Conservation (phyloP, 345 rosid genomes). For the Hypericum androsaemum region DNA sequence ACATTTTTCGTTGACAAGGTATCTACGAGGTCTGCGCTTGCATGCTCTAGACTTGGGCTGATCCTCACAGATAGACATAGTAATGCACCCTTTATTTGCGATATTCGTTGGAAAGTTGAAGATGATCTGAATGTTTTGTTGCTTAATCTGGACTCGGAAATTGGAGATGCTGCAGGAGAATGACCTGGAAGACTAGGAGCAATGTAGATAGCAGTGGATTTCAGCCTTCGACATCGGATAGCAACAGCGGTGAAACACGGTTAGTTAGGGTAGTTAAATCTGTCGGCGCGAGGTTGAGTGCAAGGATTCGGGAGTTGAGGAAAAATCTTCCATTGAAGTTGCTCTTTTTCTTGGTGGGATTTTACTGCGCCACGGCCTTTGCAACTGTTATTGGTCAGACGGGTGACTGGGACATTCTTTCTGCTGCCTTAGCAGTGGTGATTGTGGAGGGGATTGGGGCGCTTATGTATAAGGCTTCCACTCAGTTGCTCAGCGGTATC, state of each 20-base stretch:
- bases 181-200: slow-evolving; percentile 49
- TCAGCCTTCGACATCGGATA: slow-evolving; percentile 47
- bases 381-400: slow-evolving; percentile 89
- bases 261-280: slow-evolving; percentile 47
- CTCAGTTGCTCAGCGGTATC: slow-evolving; percentile 37
- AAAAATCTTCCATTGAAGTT: slow-evolving; percentile 62
- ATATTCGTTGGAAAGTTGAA: no score
- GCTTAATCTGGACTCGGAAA: no score
- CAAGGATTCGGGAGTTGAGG: slow-evolving; percentile 46
- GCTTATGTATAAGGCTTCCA: slow-evolving; percentile 66
- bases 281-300: slow-evolving; percentile 41
- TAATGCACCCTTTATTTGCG: no score
- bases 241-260: slow-evolving; percentile 42
- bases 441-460: slow-evolving; percentile 86
- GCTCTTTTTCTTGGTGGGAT: slow-evolving; percentile 79
- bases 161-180: slow-evolving; percentile 29
- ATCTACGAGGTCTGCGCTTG: no score
- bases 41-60: no score
- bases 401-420: slow-evolving; percentile 95
- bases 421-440: slow-evolving; percentile 73
- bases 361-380: slow-evolving; percentile 80
- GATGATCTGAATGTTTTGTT: no score
- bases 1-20: no score
- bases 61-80: no score
- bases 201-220: slow-evolving; percentile 35